Evolutionary conservation across 2,329 filamentous ascomycete genomes (phyloP).

Genomic region (Scedosporium minutisporum): DNA sequence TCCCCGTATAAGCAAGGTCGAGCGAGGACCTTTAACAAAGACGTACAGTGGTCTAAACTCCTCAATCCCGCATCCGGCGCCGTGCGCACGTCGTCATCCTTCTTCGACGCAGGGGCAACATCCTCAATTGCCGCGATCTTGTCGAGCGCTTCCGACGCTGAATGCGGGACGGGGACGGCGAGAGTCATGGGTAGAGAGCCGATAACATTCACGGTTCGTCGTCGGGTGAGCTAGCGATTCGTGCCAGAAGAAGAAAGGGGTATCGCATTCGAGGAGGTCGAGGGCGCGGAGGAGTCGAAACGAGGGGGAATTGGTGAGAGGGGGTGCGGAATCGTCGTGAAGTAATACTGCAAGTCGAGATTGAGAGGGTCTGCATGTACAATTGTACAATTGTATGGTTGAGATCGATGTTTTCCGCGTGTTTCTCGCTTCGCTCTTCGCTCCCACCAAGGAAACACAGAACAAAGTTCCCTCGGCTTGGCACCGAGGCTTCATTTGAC

Average conservation of each 20-base stretch:
- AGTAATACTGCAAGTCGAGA: no score
- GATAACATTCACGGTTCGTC: neutral
- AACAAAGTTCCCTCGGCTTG: neutral
- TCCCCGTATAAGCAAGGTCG: neutral
- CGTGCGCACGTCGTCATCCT: slow-evolving; percentile 14
- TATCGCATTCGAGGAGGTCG: no score
- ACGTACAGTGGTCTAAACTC: slow-evolving; percentile 68
- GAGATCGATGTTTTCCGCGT: no score
- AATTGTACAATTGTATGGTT: neutral
- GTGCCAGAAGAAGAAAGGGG: no score
- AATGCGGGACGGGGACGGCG: slow-evolving; percentile 4
- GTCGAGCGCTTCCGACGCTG: neutral
- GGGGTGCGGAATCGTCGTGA: no score
- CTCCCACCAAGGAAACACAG: neutral
- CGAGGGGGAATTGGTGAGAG: no score
- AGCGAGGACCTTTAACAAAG: neutral
- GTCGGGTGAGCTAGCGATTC: no score
- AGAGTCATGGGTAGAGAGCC: slow-evolving; percentile 2
- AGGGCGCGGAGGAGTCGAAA: no score
- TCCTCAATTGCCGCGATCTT: slow-evolving; percentile 7
- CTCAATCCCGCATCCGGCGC: slow-evolving; percentile 63
- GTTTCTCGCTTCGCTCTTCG: no score
- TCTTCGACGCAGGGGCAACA: slow-evolving; percentile 7
- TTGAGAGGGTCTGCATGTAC: no score
- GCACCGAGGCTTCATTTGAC: neutral